These are phyloP conservation scores for Fusarium neocosmosporiellum DNA, from an alignment of 2,329 filamentous ascomycete species.

Conservation along the genomic window DNA sequence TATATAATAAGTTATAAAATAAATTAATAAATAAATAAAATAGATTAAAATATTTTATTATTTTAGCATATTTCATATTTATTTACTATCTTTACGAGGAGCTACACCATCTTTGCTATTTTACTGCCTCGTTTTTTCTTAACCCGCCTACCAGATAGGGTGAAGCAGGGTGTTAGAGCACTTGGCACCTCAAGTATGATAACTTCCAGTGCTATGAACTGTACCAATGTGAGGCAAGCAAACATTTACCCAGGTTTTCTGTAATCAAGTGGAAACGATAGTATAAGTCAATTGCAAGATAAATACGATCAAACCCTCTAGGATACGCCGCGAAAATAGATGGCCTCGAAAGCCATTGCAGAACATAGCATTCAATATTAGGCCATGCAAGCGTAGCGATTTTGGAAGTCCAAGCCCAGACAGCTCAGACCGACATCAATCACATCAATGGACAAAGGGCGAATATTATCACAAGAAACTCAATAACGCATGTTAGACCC, in stretches of 20 bases:
- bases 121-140: no score
- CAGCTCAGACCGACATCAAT: background rate
- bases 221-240: background rate
- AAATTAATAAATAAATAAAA: background rate
- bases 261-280: background rate
- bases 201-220: background rate
- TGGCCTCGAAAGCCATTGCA: no score
- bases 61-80: no score
- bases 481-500: slow-evolving; percentile 63
- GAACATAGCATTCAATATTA: background rate
- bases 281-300: background rate
- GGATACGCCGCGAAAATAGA: background rate
- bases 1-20: background rate
- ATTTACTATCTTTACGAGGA: no score
- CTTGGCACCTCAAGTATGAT: background rate
- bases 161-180: background rate
- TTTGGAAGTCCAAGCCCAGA: background rate
- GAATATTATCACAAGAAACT: slow-evolving; percentile 15
- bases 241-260: background rate
- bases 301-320: background rate
- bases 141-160: no score
- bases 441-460: background rate
- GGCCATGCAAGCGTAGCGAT: background rate
- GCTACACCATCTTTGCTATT: no score
- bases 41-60: background rate